These are phyloP conservation scores for Rubia yunnanensis DNA, from an alignment of 257 asterid species.

Conservation along the genomic window DNA sequence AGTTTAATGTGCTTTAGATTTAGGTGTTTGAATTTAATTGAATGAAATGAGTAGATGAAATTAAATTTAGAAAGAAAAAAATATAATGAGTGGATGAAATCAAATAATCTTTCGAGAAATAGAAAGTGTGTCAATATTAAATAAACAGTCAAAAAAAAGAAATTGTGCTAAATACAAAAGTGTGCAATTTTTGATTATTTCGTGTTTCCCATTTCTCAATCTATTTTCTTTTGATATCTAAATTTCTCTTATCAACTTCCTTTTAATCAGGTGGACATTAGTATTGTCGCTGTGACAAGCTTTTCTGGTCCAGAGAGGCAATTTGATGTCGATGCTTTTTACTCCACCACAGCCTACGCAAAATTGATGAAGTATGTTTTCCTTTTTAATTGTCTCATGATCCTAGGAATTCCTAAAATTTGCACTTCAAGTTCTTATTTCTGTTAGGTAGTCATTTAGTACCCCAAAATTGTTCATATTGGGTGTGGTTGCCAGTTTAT, in stretches of 20 bases:
- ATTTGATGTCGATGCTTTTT: conserved; percentile 86
- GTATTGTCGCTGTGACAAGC: conserved; percentile 53
- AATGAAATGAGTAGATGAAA: no score
- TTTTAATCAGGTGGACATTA: conserved; percentile 64
- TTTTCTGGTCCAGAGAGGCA: conserved; percentile 83
- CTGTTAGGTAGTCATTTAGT: conserved; percentile 2
- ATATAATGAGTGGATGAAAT: no score
- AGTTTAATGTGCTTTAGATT: no score
- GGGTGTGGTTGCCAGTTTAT: neutral
- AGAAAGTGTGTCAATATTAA: no score
- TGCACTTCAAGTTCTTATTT: conserved; percentile 7
- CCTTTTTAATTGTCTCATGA: neutral
- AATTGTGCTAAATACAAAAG: no score
- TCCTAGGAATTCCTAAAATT: neutral
- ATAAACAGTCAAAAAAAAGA: no score
- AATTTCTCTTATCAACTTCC: neutral
- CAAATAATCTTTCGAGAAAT: no score
- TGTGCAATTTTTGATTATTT: conserved; percentile 9
- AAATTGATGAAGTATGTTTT: conserved; percentile 85
- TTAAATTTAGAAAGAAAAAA: no score
- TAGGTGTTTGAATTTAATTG: no score
- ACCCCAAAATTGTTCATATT: neutral
- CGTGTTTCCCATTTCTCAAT: neutral
- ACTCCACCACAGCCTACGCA: conserved; percentile 81
- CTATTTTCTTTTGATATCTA: neutral